These are phyloP conservation scores for Nannizziopsis barbatae DNA, from an alignment of 2,329 filamentous ascomycete species.

Conservation along the genomic window DNA sequence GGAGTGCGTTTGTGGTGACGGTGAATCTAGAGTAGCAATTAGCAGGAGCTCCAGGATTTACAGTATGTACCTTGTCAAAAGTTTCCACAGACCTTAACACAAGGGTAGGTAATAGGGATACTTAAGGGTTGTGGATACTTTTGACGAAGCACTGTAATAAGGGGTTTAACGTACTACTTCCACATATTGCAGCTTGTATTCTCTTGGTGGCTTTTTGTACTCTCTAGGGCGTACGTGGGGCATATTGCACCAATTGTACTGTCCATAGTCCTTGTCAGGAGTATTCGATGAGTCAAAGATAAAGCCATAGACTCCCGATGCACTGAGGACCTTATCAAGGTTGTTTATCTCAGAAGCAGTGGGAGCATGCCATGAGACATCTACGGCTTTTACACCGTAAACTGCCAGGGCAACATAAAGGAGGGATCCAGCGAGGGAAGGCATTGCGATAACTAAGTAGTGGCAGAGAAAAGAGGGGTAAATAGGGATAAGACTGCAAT, in stretches of 20 bases:
- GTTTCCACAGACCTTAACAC: too few relatives aligned
- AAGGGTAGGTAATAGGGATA: too few relatives aligned
- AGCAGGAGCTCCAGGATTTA: too few relatives aligned
- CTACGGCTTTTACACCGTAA: conserved; percentile 19
- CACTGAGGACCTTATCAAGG: conserved; percentile 46
- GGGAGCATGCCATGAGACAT: conserved; percentile 50
- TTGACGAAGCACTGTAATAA: not conserved
- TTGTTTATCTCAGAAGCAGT: conserved; percentile 49
- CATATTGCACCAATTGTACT: conserved; percentile 81
- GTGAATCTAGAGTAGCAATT: conserved; percentile 46
- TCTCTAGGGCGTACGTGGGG: conserved; percentile 61
- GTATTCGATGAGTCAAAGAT: conserved; percentile 57
- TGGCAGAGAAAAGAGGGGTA: not conserved
- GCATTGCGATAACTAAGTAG: not conserved
- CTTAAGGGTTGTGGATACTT: too few relatives aligned
- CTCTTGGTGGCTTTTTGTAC: conserved; percentile 45
- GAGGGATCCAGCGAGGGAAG: not conserved
- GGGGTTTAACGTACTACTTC: conserved; percentile 49
- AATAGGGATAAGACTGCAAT: not conserved
- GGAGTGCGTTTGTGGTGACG: conserved; percentile 77
- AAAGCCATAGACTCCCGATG: conserved; percentile 58
- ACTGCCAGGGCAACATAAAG: conserved; percentile 11
- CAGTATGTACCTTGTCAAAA: too few relatives aligned
- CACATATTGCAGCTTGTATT: conserved; percentile 61
- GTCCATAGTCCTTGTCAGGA: conserved; percentile 47